Conservation (phyloP, 192 early-diverging fungal genomes). For the Backusella luteola region DNA sequence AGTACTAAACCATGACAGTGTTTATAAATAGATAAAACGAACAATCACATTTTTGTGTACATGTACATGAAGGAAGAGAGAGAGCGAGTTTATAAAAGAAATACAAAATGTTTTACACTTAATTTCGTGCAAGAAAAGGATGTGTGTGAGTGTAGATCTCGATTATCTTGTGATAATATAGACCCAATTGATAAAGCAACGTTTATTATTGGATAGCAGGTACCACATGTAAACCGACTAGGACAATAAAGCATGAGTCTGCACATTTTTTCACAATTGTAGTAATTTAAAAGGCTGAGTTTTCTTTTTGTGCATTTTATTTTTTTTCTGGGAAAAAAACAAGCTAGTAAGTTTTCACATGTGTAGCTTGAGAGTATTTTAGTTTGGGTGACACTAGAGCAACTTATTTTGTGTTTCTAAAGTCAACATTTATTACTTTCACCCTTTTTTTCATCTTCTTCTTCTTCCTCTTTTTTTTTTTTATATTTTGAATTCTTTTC, state of each 20-base stretch:
- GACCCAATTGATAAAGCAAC: background rate
- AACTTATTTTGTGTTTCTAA: background rate
- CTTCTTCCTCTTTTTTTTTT: background rate
- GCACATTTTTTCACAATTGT: background rate
- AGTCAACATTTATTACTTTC: background rate
- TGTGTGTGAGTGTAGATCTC: background rate
- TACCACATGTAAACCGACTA: background rate
- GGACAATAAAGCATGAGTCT: background rate
- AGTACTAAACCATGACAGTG: background rate
- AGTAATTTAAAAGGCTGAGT: background rate
- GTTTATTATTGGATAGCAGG: background rate
- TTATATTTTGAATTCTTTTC: background rate
- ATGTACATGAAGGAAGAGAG: background rate
- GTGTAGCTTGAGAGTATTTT: constrained; percentile 2
- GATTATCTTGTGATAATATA: background rate
- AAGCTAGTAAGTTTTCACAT: background rate
- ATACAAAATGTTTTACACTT: background rate
- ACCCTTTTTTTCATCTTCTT: background rate
- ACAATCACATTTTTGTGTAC: constrained; percentile 8
- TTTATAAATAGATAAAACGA: background rate
- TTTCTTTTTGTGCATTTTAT: background rate
- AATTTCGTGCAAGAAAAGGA: background rate
- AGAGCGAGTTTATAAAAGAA: background rate
- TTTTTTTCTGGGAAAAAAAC: background rate
- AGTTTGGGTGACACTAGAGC: background rate